These are phyloP conservation scores for Populus alba DNA, from an alignment of 345 rosid genomes.

Conservation along the genomic window DNA sequence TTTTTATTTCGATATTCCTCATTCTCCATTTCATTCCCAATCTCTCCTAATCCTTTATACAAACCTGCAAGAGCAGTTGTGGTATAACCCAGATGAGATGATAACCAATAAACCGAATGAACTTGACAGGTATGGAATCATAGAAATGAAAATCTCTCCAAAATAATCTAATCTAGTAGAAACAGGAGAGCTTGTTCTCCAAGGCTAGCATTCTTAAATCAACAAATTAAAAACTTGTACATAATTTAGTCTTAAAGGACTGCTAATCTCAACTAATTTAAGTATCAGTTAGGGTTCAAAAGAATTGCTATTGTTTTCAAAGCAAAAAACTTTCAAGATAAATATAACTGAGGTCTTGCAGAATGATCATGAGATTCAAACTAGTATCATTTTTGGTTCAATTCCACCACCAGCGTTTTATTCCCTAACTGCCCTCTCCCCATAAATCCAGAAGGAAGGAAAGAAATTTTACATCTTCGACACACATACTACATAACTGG, in stretches of 20 bases:
- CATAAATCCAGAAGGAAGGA: not conserved
- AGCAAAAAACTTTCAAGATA: not conserved
- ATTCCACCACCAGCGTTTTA: not conserved
- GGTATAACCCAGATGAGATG: not conserved
- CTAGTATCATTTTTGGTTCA: not conserved
- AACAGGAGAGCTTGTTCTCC: not conserved
- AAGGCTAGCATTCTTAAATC: not conserved
- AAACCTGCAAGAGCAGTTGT: constrained; percentile 39
- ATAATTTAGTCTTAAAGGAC: not conserved
- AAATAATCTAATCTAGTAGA: not conserved
- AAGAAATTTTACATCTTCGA: not conserved
- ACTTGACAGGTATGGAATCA: not conserved
- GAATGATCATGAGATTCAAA: not conserved
- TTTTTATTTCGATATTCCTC: constrained; percentile 71
- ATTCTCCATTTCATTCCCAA: constrained; percentile 87
- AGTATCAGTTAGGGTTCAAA: not conserved
- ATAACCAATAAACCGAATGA: not conserved
- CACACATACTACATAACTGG: not conserved
- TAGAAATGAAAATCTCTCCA: not conserved
- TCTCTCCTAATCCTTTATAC: constrained; percentile 71
- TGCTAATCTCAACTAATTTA: not conserved
- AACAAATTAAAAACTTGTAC: not conserved
- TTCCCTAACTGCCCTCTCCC: not conserved
- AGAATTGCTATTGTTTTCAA: no score
- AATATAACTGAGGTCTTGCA: not conserved